A percentile compares a stretch with the other conserved stretches of the same genome.
phyloP scores from a whole-genome alignment of 345 rosid species.

The Kernera saxatilis region DNA sequence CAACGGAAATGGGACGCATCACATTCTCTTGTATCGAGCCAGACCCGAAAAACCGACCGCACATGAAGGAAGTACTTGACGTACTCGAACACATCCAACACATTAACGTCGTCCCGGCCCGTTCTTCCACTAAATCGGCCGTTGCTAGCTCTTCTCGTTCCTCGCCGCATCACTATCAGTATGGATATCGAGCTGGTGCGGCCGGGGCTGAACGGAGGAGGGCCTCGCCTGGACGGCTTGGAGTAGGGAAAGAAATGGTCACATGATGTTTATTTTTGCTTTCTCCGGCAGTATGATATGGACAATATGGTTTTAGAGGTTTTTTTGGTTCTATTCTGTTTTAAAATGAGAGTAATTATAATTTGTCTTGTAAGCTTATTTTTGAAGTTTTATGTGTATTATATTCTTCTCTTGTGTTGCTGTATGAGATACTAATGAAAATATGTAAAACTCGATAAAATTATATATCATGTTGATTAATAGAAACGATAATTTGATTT shows the following conservation, averaged over 20 bases:
- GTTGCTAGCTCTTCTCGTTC: not conserved
- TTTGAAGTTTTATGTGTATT: not conserved
- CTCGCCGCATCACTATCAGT: constrained; percentile 8
- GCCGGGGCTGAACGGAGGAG: not conserved
- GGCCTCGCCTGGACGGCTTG: not conserved
- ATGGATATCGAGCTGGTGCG: constrained; percentile 8
- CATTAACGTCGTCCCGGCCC: not conserved
- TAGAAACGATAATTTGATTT: no score
- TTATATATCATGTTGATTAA: no score
- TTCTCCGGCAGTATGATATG: not conserved
- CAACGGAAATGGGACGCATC: constrained; percentile 37
- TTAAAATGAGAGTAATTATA: not conserved
- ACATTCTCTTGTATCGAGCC: constrained; percentile 39
- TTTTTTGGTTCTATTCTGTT: not conserved
- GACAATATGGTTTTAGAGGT: not conserved
- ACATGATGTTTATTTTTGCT: not conserved
- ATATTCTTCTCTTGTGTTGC: not conserved
- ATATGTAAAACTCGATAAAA: no score
- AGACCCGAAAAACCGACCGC: constrained; percentile 60
- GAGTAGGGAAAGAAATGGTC: not conserved
- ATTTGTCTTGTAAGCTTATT: not conserved
- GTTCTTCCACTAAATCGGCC: not conserved
- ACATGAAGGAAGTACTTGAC: constrained; percentile 53
- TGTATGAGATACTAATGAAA: no score
- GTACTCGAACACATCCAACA: constrained; percentile 18